Evolutionary conservation across 192 early-diverging fungal genomes (phyloP).

Genomic region (Coemansia sp.): DNA sequence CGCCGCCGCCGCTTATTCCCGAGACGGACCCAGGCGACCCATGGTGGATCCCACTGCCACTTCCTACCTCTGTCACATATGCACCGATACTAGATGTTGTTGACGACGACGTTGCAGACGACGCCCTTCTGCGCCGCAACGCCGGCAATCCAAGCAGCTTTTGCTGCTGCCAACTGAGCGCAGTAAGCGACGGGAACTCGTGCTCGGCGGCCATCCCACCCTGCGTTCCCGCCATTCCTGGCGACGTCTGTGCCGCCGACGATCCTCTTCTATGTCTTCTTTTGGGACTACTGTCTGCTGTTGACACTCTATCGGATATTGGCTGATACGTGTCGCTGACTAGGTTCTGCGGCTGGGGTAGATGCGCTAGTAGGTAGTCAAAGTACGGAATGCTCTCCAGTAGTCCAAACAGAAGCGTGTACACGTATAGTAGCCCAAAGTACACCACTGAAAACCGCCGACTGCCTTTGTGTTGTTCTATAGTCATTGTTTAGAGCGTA

Average conservation of each 20-base stretch:
- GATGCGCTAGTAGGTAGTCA: conserved; percentile 32
- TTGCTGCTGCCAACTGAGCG: conserved; percentile 10
- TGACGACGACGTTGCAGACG: conserved; percentile 41
- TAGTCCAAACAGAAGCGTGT: conserved; percentile 43
- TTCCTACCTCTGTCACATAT: conserved; percentile 3
- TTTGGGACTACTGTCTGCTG: conserved; percentile 8
- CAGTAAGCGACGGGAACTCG: conserved; percentile 5
- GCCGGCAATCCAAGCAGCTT: conserved; percentile 8
- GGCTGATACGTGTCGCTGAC: conserved; percentile 55
- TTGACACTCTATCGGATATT: conserved; percentile 31
- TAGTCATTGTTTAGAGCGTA: conserved; percentile 8
- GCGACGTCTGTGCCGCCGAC: conserved; percentile 7
- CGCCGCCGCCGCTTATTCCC: background rate
- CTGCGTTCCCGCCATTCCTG: background rate
- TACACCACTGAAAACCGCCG: conserved; percentile 50
- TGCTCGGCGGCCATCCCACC: background rate
- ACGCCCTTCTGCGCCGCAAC: conserved; percentile 37
- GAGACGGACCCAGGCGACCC: conserved; percentile 22
- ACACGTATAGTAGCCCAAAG: conserved; percentile 48
- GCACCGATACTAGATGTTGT: conserved; percentile 25
- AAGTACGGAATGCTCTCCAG: conserved; percentile 39
- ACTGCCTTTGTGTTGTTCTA: conserved; percentile 11
- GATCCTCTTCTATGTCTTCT: conserved; percentile 8
- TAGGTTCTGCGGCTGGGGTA: conserved; percentile 48
- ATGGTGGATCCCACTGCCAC: background rate